Evolutionary conservation across 1,284 basidiomycete species (phyloP), one percentile per base, ranked within the genome.

Genomic region (Trichosporon ovoides): DNA sequence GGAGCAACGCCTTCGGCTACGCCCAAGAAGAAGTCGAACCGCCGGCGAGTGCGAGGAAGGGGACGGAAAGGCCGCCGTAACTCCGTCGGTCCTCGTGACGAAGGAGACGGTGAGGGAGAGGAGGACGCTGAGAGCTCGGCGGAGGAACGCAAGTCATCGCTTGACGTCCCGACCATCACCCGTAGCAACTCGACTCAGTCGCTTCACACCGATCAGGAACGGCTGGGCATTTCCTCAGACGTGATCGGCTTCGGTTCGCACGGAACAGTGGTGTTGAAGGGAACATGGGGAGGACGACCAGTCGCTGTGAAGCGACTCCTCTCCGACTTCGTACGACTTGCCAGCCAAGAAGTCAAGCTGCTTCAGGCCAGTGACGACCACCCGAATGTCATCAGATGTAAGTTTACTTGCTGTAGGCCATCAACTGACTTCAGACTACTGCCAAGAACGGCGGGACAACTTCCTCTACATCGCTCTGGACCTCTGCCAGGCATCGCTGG

Each of bases 391-490:
- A 95, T 98, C 65, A 86, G 95, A 57, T 95, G 74, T 75, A 52
- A 65, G 61, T 71, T 14, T 14, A 7, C n/a, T n/a, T 14, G 19
- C 3, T 9, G 16, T 18, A 76, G 4, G 10, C n/a, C 14, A 4
- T 38, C 14, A 48, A 16, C 52, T 57, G 13, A 58, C 55, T 3
- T 34, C 53, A 76, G 73, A 98, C 77, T 98, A 93, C 77, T 98
- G 93, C 78, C 93, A 98, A 81, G 95, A 98, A 79, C 83, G 89
- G 1, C 87, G 89, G 20, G 85, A 87, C 37, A 91, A 89, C 71
- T 98, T 98, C 81, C 83, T 98, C 11, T 98, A 95, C 77, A 98
- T 98, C 61, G 95, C 96, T 0, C 85, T 98, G 33, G 96, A 98
- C 75, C 82, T 98, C 3, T 98, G 95, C 76, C 92, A 93, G 0